Evolutionary conservation across 1,284 basidiomycete species (phyloP), one percentile per base, ranked within the genome.

Genomic region (Abortiporus biennis): DNA sequence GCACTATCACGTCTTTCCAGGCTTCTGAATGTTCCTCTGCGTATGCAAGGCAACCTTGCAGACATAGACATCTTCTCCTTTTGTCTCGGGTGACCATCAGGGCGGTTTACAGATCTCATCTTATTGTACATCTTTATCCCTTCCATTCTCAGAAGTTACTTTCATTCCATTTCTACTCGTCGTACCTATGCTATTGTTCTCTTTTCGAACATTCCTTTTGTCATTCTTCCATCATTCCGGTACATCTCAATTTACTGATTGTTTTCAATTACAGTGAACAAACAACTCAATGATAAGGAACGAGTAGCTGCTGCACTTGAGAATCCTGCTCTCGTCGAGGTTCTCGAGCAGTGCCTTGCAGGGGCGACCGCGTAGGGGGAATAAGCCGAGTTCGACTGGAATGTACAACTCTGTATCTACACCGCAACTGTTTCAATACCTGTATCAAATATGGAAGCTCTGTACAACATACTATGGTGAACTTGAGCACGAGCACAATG

Each of bases 231-330:
- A n/a, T n/a, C n/a, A n/a, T n/a, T n/a, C n/a, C n/a, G n/a, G n/a
- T 16, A 34, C 32, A 34, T 15, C 9, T n/a, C n/a, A n/a, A 30
- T 17, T 13, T 6, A 34, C 6, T n/a, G n/a, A 15, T 39, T 6
- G 4, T 32, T 24, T 23, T 20, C 30, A 17, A 13, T n/a, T 20
- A 5, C 49, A 91, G 94, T 98, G 24, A 99, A 99, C 69, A 99
- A 98, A 64, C 95, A 99, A 60, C 72, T 99, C 36, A 98, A 99
- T 58, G 95, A 99, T 67, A 99, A 99, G 65, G 95, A 99, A 66
- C 76, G 95, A 37, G 96, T 99, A 0, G 94, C 94, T 19, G 96
- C 96, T 6, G 96, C 95, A 0, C 71, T 99, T 27, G 95, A 99
- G 64, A 99, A 99, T 63, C 74, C 78, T 8, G 80, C 89, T 32